Evolutionary conservation across 2,329 filamentous ascomycete genomes (phyloP).

Genomic region (Nigrograna mackinnonii): DNA sequence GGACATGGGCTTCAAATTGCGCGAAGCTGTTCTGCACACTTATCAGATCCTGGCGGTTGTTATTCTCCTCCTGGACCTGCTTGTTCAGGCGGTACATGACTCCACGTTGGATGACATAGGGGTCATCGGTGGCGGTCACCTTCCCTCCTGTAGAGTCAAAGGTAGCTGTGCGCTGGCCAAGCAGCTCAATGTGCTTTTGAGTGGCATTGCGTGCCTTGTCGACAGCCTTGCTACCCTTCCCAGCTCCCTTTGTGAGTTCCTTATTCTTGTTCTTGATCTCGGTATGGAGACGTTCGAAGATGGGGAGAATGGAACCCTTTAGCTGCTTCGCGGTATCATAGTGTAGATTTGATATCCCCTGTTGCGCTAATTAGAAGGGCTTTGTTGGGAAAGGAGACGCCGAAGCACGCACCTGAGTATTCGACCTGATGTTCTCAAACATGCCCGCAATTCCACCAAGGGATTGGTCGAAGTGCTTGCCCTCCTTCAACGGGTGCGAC

Average conservation of each 20-base stretch:
- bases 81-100: conserved; percentile 83
- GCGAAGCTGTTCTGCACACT: conserved; percentile 89
- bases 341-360: conserved; percentile 87
- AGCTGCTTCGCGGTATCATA: conserved; percentile 89
- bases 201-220: conserved; percentile 84
- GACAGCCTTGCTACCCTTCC: conserved; percentile 86
- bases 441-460: conserved; percentile 86
- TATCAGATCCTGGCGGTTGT: conserved; percentile 88
- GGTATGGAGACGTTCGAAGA: conserved; percentile 87
- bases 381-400: not conserved
- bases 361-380: not conserved
- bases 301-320: conserved; percentile 82
- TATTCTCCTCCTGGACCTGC: conserved; percentile 94
- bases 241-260: conserved; percentile 79
- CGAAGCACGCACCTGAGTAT: conserved; percentile 67
- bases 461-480: conserved; percentile 88
- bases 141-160: conserved; percentile 77
- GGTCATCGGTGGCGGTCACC: conserved; percentile 75
- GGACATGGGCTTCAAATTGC: conserved; percentile 82
- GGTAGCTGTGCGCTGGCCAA: conserved; percentile 81
- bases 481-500: conserved; percentile 81
- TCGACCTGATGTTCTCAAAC: conserved; percentile 92
- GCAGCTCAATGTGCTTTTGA: conserved; percentile 94
- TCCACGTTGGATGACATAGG: conserved; percentile 83
- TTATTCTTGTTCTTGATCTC: conserved; percentile 98